Base-by-base conservation (phyloP, 1,284 basidiomycete species). In the Inonotus hispidus region DNA sequence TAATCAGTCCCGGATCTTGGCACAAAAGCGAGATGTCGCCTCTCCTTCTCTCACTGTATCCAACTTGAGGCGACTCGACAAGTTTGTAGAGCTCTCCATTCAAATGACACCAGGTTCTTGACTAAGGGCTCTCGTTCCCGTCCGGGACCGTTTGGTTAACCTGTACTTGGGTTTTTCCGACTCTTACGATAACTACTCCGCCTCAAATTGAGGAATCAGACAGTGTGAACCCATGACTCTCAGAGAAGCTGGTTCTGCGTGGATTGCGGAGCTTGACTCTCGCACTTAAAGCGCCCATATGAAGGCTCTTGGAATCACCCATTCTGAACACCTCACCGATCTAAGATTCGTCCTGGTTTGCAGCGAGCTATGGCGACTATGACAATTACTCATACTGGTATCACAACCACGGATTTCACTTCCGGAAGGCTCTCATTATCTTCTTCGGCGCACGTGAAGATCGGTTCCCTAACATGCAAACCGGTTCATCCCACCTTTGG, bases 401-500 rank as follows among this genome's bases (percentile, higher is more conserved):
- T 19, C 23, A 23, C 29, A 14, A 52, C 50, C 19, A 27, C 50
- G 32, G 32, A 16, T 8, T 13, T 13, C 32, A n/a, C 19, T 1
- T 10, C 4, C 27, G 50, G 50, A 35, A 14, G 11, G 1, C 25
- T 52, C 27, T 16, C 16, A 16, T n/a, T n/a, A 35, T 52, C 50
- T 35, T 45, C 50, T 16, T 45, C 32, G 10, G 39, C 32, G 39
- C 53, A 55, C 27, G 56, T 65, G 3, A 57, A 63, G 46, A 65
- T 66, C 32, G 62, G 64, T 25, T 64, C 66, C 7, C 54, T 66
- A 27, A 66, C 60, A 14, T 66, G 66, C 62, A 63, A 58, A 56
- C 66, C 66, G 14, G 56, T 66, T 23, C 64, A 66, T 45, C 64
- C 66, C 10, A 65, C 65, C 10, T 68, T 68, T 47, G 65, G 54